phyloP scores from a whole-genome alignment of 345 rosid genomes.

The Euphorbia tirucalli region DNA sequence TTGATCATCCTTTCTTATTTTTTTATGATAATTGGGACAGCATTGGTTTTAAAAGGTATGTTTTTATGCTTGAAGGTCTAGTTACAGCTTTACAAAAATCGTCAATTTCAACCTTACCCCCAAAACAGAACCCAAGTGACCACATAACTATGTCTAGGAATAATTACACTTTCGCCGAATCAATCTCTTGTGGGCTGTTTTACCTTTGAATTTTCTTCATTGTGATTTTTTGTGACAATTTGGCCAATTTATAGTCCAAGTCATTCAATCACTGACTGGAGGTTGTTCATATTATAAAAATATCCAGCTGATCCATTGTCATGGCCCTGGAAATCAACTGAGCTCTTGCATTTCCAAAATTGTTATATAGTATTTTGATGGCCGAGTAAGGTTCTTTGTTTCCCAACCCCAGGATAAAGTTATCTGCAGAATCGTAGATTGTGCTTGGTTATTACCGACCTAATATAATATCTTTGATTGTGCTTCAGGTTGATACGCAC shows the following conservation, averaged over 20 bases:
- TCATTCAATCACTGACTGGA: neutral
- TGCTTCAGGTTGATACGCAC: constrained; percentile 85
- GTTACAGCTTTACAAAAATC: too few species aligned
- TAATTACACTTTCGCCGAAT: neutral
- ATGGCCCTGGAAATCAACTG: neutral
- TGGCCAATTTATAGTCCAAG: too few species aligned
- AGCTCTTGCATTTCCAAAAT: neutral
- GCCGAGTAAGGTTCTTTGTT: neutral
- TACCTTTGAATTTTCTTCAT: neutral
- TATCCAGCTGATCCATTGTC: neutral
- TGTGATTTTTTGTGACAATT: neutral
- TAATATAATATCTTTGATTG: neutral
- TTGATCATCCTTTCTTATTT: too few species aligned
- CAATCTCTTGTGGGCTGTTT: neutral
- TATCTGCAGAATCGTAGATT: too few species aligned
- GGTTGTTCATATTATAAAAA: neutral
- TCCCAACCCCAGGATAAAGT: too few species aligned
- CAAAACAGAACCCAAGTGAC: neutral
- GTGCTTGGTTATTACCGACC: neutral
- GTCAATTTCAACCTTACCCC: too few species aligned
- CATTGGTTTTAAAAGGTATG: too few species aligned
- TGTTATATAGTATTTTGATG: neutral
- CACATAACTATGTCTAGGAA: neutral
- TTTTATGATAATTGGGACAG: too few species aligned
- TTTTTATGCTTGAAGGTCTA: too few species aligned